Conservation (phyloP, 192 early-diverging fungal genomes). For the Backusella luteola region DNA sequence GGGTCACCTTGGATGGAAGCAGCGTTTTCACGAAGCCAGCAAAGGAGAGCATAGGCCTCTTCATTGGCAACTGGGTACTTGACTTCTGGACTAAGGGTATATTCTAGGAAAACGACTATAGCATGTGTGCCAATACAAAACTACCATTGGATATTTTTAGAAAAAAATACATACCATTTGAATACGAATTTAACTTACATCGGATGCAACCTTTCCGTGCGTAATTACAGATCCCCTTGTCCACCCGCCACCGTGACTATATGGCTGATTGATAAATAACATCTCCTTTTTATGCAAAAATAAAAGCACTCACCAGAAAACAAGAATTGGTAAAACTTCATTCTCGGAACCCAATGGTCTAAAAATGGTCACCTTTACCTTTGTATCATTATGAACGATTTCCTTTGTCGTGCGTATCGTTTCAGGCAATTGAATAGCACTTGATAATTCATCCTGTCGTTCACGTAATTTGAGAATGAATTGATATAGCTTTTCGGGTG, state of each 20-base stretch:
- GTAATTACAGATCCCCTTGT: not conserved
- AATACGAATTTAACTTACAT: not conserved
- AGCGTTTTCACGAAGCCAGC: constrained; percentile 11
- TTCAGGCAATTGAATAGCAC: not conserved
- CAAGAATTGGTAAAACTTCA: not conserved
- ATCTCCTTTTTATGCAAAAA: not conserved
- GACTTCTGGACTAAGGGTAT: constrained; percentile 14
- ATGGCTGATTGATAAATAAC: not conserved
- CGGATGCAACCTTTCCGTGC: not conserved
- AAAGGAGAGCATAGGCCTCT: constrained; percentile 19
- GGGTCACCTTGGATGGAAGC: constrained; percentile 1
- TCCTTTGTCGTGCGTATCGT: not conserved
- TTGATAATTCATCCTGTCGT: not conserved
- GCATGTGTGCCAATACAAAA: not conserved
- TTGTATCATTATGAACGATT: not conserved
- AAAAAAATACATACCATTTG: not conserved
- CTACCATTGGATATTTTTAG: not conserved
- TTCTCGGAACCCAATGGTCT: constrained; percentile 2
- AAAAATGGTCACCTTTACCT: not conserved
- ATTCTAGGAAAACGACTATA: constrained; percentile 18
- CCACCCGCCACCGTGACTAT: constrained; percentile 10
- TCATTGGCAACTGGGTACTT: constrained; percentile 17
- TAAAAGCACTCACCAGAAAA: not conserved
- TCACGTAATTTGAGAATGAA: not conserved
- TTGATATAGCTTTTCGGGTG: constrained; percentile 5